Percentiles rank a stretch among this genome's conserved stretches.
phyloP scores from a whole-genome alignment of 2,329 filamentous ascomycete genomes.

The Sarocladium oryzae region DNA sequence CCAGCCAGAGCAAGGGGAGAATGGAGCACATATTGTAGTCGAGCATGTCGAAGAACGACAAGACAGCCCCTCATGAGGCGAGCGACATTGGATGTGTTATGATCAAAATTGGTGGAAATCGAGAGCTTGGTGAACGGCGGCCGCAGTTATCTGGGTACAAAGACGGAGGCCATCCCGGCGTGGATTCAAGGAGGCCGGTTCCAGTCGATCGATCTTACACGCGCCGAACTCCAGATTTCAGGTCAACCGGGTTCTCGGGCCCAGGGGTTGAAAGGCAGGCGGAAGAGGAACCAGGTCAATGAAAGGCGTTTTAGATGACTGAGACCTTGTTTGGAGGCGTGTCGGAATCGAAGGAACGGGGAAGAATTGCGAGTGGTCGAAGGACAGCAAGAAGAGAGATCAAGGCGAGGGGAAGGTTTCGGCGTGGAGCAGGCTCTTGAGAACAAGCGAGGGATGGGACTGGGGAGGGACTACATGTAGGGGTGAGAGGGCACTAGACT shows the following conservation, averaged over 20 bases:
- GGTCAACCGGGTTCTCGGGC: too few species aligned
- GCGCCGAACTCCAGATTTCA: too few species aligned
- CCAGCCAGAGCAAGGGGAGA: background rate
- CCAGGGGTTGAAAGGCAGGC: too few species aligned
- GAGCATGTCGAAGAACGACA: background rate
- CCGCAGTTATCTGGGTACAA: too few species aligned
- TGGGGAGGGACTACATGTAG: background rate
- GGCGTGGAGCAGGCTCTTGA: background rate
- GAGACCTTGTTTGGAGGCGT: background rate
- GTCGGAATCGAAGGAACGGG: background rate
- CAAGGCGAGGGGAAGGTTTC: background rate
- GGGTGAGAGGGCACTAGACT: too few species aligned
- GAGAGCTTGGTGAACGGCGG: background rate
- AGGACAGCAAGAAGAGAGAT: background rate
- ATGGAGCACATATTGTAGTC: background rate
- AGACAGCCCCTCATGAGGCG: background rate
- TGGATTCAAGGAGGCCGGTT: too few species aligned
- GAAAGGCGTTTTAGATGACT: background rate
- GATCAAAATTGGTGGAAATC: background rate
- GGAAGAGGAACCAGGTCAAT: background rate
- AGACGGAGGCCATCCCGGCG: too few species aligned
- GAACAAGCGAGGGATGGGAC: background rate
- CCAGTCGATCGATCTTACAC: too few species aligned
- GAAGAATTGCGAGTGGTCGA: background rate
- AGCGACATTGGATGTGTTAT: background rate